phyloP scores from a whole-genome alignment of 139 green algal species.

The Penium margaritaceum region DNA sequence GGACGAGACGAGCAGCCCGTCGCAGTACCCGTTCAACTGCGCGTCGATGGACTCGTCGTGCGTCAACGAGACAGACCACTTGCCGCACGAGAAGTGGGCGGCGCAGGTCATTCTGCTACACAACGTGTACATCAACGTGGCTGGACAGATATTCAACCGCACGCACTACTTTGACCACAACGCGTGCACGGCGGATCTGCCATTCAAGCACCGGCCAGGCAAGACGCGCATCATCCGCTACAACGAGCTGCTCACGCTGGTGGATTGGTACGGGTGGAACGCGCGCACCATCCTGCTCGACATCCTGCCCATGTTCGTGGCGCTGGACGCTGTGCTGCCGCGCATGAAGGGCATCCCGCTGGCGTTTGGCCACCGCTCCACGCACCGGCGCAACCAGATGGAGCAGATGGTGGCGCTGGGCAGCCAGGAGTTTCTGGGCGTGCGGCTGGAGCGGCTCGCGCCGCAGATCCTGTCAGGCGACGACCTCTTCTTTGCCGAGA shows the following conservation, averaged over 20 bases:
- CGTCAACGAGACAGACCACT: not conserved
- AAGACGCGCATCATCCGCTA: not conserved
- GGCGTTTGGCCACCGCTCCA: not conserved
- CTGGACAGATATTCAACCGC: slow-evolving; percentile 11
- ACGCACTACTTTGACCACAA: slow-evolving; percentile 9
- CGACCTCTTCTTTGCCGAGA: too few species aligned
- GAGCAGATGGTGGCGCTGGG: slow-evolving; percentile 5
- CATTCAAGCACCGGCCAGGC: not conserved
- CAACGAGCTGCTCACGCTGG: slow-evolving; percentile 1
- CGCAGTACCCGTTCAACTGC: not conserved
- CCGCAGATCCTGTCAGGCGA: not conserved
- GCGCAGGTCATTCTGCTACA: too few species aligned
- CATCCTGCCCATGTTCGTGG: not conserved
- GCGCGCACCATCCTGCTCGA: not conserved
- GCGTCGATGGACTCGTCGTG: not conserved
- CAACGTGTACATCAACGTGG: too few species aligned
- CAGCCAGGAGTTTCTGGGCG: not conserved
- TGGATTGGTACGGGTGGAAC: slow-evolving; percentile 7
- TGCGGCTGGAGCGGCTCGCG: not conserved
- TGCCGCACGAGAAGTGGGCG: slow-evolving; percentile 5
- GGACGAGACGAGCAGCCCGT: not conserved
- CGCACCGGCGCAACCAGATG: not conserved
- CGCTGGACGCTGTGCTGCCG: not conserved
- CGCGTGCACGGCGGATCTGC: slow-evolving; percentile 1
- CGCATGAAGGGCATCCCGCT: not conserved